Base-by-base conservation (phyloP, 108 stramenopile genomes). In the Discostella pseudostelligera region DNA sequence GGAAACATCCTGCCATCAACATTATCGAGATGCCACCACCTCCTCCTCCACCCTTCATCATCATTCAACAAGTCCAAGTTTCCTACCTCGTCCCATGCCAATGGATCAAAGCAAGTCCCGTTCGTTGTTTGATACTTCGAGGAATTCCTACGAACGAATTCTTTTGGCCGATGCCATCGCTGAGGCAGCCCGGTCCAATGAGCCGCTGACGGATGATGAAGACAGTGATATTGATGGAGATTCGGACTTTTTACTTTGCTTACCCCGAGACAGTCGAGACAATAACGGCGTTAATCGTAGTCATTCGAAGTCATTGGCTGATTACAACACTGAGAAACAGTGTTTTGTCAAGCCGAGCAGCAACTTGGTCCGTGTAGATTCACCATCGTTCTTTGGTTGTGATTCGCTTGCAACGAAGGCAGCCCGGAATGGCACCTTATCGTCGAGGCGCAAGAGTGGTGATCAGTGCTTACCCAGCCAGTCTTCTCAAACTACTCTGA, bases 151-250 rank as follows among this genome's bases (percentile, higher is more conserved):
- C 28, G 56, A 60, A 10, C 24, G 64, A 36, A 65, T 74, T 47
- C 37, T 74, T 26, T 57, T 47, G 4, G 72, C 65, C 8, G 72
- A 66, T 35, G 64, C 72, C 11, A 74, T 74, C 29, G 65, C 64
- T 1, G 72, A 66, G 63, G 72, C 72, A 7, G 56, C 72, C 14
- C 45, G 47, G 49, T 74, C 64, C 1, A 66, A 66, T 20, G 72
- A 74, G 49, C 64, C 64, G 25, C 28, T 66, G 39, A 74, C 72
- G 0, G 72, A 73, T 29, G 72, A 73, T 29, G 66, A 67, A 45
- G 56, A 57, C 17, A 74, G 65, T 56, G 72, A 74, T 32, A 43
- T 49, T 32, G 65, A 54, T 4, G 70, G 17, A 9, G 46, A 35
- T 43, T 44, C 56, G 5, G 63, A 47, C 46, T 74, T 74, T 40